A percentile compares a stretch with the other conserved stretches of the same genome.
Conservation (phyloP, 2,329 filamentous ascomycete genomes). For the Talaromyces sp. region DNA sequence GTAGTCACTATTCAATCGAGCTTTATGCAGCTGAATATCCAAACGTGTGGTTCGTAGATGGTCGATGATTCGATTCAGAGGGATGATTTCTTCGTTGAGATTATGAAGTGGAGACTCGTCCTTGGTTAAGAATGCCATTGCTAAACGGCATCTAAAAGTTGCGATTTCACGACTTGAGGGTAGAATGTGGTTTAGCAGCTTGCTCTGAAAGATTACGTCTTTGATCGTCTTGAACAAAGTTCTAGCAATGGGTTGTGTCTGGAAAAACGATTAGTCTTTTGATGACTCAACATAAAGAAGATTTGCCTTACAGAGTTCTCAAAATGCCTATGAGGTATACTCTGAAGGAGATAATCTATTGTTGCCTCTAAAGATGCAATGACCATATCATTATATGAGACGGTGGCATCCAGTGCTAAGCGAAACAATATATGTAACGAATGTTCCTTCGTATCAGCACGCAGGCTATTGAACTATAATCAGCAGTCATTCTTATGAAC, state of each 20-base stretch:
- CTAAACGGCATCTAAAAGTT: constrained; percentile 38
- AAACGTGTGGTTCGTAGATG: constrained; percentile 30
- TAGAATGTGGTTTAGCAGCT: constrained; percentile 37
- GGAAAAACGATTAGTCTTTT: neutral
- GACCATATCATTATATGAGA: constrained; percentile 26
- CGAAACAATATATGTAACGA: constrained; percentile 32
- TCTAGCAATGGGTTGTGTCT: constrained; percentile 29
- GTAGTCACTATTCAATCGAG: constrained; percentile 22
- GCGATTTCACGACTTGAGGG: constrained; percentile 34
- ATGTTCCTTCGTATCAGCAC: constrained; percentile 28
- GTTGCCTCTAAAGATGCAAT: constrained; percentile 31
- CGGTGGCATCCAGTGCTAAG: constrained; percentile 32
- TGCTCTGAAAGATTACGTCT: constrained; percentile 35
- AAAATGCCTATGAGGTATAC: constrained; percentile 18
- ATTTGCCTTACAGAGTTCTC: constrained; percentile 21
- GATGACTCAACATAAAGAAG: neutral
- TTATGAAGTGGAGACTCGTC: constrained; percentile 26
- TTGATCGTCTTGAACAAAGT: constrained; percentile 32
- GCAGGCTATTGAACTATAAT: constrained; percentile 27
- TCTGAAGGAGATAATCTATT: constrained; percentile 29
- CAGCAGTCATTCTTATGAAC: neutral
- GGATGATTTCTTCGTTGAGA: constrained; percentile 23
- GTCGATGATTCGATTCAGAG: constrained; percentile 27
- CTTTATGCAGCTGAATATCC: constrained; percentile 25
- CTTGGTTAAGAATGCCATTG: constrained; percentile 31